Conservation (phyloP, 2,329 filamentous ascomycete species). For the Apiospora pterosperma region DNA sequence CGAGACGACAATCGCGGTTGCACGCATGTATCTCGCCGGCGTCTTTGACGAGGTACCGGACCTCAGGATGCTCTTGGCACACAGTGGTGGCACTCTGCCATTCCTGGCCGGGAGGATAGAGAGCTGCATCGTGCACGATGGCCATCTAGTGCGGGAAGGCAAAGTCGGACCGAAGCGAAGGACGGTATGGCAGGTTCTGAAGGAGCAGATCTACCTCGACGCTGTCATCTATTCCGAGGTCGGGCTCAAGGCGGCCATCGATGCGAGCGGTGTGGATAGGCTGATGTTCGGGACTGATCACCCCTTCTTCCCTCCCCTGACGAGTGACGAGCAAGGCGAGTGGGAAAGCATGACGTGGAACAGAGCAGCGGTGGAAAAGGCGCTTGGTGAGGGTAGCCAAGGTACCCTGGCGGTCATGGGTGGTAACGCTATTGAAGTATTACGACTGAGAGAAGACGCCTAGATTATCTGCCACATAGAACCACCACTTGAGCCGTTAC, state of each 20-base stretch:
- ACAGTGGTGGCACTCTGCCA: constrained; percentile 84
- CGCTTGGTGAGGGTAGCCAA: constrained; percentile 23
- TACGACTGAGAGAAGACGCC: constrained; percentile 23
- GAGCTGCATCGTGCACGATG: constrained; percentile 81
- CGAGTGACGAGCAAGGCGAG: constrained; percentile 55
- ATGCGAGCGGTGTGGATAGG: constrained; percentile 64
- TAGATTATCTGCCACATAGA: neutral
- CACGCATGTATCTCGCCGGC: constrained; percentile 81
- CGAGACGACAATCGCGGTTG: constrained; percentile 87
- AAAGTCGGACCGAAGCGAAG: constrained; percentile 46
- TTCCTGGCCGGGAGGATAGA: constrained; percentile 88
- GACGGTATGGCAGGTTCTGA: constrained; percentile 54
- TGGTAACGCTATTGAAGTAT: constrained; percentile 25
- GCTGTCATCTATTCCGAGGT: constrained; percentile 80
- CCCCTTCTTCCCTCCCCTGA: constrained; percentile 78
- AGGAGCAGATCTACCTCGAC: constrained; percentile 80
- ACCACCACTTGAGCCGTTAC: neutral
- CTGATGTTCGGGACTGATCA: constrained; percentile 82
- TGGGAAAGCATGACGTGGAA: constrained; percentile 69
- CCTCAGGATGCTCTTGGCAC: constrained; percentile 75
- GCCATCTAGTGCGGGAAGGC: constrained; percentile 64
- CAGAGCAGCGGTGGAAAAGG: constrained; percentile 31
- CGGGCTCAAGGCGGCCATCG: constrained; percentile 67
- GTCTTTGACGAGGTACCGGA: constrained; percentile 74
- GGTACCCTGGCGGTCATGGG: constrained; percentile 27